phyloP scores from a whole-genome alignment of 169 alveolate species.

The Plasmodium yoelii region DNA sequence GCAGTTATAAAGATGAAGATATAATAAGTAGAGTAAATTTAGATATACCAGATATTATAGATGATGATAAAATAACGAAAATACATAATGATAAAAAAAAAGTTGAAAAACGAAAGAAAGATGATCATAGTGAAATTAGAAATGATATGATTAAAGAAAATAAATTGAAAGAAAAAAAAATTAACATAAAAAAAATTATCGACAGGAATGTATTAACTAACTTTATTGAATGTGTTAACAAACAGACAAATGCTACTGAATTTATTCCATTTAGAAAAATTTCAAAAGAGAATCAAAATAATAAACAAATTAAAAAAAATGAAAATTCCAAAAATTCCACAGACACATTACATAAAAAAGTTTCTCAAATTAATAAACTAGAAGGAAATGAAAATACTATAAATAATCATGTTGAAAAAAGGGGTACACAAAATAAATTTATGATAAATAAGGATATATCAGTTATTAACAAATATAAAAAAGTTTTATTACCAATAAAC shows the following conservation, averaged over 20 bases:
- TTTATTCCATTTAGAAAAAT: not conserved
- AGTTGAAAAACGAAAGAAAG: not conserved
- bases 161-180: conserved; percentile 1
- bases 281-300: not conserved
- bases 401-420: not conserved
- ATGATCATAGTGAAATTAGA: not conserved
- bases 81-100: not conserved
- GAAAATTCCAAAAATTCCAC: not conserved
- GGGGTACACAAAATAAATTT: not conserved
- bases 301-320: not conserved
- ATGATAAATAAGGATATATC: too few species aligned
- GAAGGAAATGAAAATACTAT: not conserved
- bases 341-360: not conserved
- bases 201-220: conserved; percentile 34
- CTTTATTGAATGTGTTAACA: conserved; percentile 35
- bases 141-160: not conserved
- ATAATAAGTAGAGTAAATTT: conserved; percentile 26
- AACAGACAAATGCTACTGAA: not conserved
- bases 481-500: too few species aligned
- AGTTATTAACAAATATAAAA: too few species aligned
- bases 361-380: not conserved
- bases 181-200: conserved; percentile 19
- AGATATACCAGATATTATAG: not conserved
- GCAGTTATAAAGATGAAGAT: not conserved
- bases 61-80: not conserved